phyloP scores from a whole-genome alignment of 306 rosid species.

The Gleditsia sinensis region DNA sequence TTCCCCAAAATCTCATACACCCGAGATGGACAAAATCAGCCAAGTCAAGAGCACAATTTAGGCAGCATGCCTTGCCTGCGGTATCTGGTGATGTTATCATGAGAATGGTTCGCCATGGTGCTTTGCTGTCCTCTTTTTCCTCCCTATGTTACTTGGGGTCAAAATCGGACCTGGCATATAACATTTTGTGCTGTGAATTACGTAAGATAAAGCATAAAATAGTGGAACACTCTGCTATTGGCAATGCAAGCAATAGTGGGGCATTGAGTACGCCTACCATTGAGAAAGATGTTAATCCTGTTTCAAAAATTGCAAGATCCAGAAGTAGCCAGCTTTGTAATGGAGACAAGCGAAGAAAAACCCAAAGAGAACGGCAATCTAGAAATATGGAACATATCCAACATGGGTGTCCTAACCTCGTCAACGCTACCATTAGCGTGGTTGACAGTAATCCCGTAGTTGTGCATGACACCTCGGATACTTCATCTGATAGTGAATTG shows the following conservation, averaged over 20 bases:
- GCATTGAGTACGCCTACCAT: background rate
- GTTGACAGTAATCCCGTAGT: background rate
- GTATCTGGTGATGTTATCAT: background rate
- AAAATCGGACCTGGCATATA: background rate
- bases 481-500: background rate
- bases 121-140: background rate
- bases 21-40: constrained; percentile 26
- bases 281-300: background rate
- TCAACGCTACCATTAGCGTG: background rate
- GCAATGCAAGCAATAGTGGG: background rate
- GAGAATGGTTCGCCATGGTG: background rate
- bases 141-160: background rate
- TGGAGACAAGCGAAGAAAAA: background rate
- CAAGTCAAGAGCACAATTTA: constrained; percentile 13
- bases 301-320: background rate
- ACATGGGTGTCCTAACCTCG: background rate
- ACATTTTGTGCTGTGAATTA: background rate
- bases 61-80: background rate
- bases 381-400: background rate
- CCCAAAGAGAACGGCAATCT: background rate
- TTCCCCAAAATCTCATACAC: constrained; percentile 19
- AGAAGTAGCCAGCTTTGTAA: background rate
- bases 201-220: background rate
- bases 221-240: background rate
- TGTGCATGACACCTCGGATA: background rate